Conservation (phyloP, 768 basidiomycete genomes). For the Tulasnella sp. region DNA sequence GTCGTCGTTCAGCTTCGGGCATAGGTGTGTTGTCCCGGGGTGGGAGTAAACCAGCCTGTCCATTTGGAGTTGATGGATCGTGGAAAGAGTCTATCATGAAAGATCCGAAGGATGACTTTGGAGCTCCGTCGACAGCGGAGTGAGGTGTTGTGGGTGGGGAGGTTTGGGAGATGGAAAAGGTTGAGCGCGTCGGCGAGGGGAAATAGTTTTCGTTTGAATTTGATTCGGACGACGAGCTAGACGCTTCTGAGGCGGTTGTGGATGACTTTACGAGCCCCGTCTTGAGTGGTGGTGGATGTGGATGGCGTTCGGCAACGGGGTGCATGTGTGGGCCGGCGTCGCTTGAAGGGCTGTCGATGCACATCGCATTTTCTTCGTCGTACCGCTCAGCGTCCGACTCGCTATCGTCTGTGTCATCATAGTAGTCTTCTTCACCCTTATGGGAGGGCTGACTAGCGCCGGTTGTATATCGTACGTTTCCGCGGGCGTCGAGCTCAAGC, state of each 20-base stretch:
- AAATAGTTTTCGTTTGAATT: slow-evolving; percentile 26
- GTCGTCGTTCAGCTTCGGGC: slow-evolving; percentile 4
- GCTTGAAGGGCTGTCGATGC: slow-evolving; percentile 16
- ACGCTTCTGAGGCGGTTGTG: background rate
- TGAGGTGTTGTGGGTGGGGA: slow-evolving; percentile 22
- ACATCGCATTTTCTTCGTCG: slow-evolving; percentile 26
- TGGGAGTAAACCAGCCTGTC: slow-evolving; percentile 11
- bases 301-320: slow-evolving; percentile 13
- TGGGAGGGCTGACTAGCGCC: background rate
- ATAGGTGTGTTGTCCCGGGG: slow-evolving; percentile 15
- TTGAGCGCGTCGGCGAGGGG: slow-evolving; percentile 25
- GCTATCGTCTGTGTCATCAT: slow-evolving; percentile 27
- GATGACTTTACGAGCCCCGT: background rate
- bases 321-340: slow-evolving; percentile 15
- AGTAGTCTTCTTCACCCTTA: slow-evolving; percentile 24
- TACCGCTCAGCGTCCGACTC: slow-evolving; percentile 18
- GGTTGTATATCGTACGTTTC: slow-evolving; percentile 10
- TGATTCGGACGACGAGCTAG: slow-evolving; percentile 19
- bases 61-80: slow-evolving; percentile 4
- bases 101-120: slow-evolving; percentile 21
- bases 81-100: background rate
- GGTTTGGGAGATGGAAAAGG: slow-evolving; percentile 22
- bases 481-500: slow-evolving; percentile 21
- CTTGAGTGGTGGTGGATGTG: slow-evolving; percentile 14
- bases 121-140: slow-evolving; percentile 17